These are phyloP conservation scores for Hirschioporus abietinus DNA, from an alignment of 768 basidiomycete species.

Conservation along the genomic window DNA sequence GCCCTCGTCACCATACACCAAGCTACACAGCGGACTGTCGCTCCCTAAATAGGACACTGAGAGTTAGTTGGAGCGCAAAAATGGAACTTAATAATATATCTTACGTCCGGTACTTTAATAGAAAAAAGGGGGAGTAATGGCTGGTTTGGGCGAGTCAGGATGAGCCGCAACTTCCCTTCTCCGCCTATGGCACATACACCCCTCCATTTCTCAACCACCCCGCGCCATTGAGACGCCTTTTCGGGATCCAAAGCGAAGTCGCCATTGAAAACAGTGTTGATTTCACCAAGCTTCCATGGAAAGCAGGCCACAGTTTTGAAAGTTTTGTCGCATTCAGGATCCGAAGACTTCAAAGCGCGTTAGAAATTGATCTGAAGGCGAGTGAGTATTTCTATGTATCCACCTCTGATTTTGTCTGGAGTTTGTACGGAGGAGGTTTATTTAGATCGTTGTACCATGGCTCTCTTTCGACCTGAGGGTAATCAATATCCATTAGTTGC, in stretches of 20 bases:
- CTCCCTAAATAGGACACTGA: conserved; percentile 28
- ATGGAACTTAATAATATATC: conserved; percentile 4
- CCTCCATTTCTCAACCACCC: conserved; percentile 41
- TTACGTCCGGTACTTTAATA: conserved; percentile 9
- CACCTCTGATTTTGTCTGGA: conserved; percentile 40
- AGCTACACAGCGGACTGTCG: conserved; percentile 21
- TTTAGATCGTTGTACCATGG: conserved; percentile 33
- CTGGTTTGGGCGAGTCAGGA: conserved; percentile 17
- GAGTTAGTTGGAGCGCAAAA: conserved; percentile 12
- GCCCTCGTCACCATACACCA: conserved; percentile 21
- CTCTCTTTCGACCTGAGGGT: neutral
- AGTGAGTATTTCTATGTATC: conserved; percentile 14
- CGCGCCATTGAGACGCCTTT: conserved; percentile 36
- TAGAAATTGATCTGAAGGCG: neutral
- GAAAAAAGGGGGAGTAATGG: conserved; percentile 5
- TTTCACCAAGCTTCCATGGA: conserved; percentile 31
- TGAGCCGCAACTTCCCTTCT: conserved; percentile 16
- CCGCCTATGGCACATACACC: conserved; percentile 50
- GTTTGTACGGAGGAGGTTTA: conserved; percentile 33
- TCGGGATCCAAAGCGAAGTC: conserved; percentile 24
- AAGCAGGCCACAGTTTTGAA: conserved; percentile 43
- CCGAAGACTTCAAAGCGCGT: conserved; percentile 12
- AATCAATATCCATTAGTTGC: neutral
- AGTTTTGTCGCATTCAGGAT: conserved; percentile 22
- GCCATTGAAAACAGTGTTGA: conserved; percentile 36